Conservation (phyloP, 1,284 basidiomycete genomes). For the Moesziomyces antarcticus region DNA sequence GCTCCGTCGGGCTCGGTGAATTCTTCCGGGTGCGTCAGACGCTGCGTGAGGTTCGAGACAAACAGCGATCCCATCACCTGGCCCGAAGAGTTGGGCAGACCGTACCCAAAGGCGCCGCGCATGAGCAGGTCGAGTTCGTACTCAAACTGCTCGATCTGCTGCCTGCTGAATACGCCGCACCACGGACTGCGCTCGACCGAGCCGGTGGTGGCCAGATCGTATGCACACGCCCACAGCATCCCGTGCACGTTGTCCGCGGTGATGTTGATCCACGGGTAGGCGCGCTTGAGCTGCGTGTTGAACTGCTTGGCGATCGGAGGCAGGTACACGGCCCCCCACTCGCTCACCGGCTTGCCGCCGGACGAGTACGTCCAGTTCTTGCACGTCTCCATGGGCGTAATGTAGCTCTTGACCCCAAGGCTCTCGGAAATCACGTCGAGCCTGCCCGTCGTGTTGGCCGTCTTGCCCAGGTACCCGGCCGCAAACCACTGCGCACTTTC, state of each 20-base stretch:
- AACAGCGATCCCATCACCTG: slow-evolving; percentile 70
- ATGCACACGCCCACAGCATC: slow-evolving; percentile 71
- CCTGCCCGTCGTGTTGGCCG: slow-evolving; percentile 64
- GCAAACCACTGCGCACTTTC: slow-evolving; percentile 72
- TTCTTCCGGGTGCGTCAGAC: slow-evolving; percentile 53
- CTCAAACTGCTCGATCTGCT: slow-evolving; percentile 70
- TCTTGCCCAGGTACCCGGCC: slow-evolving; percentile 70
- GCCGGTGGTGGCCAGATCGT: slow-evolving; percentile 70
- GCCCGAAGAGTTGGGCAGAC: slow-evolving; percentile 69
- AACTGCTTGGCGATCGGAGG: slow-evolving; percentile 69
- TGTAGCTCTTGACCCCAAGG: slow-evolving; percentile 69
- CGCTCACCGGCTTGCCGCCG: slow-evolving; percentile 52
- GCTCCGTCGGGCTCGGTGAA: slow-evolving; percentile 23
- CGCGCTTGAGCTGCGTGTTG: slow-evolving; percentile 66
- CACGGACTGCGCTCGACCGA: slow-evolving; percentile 67
- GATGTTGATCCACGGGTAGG: slow-evolving; percentile 25
- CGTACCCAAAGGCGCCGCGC: slow-evolving; percentile 71
- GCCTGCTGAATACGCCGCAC: slow-evolving; percentile 69
- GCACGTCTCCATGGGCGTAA: slow-evolving; percentile 71
- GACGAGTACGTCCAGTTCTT: slow-evolving; percentile 69
- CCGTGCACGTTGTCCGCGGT: slow-evolving; percentile 67
- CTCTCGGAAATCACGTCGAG: slow-evolving; percentile 70
- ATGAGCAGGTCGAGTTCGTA: slow-evolving; percentile 72
- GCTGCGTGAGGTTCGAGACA: slow-evolving; percentile 70
- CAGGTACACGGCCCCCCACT: slow-evolving; percentile 70